Base-by-base conservation (phyloP, 257 asterid genomes). In the Lycium barbarum region DNA sequence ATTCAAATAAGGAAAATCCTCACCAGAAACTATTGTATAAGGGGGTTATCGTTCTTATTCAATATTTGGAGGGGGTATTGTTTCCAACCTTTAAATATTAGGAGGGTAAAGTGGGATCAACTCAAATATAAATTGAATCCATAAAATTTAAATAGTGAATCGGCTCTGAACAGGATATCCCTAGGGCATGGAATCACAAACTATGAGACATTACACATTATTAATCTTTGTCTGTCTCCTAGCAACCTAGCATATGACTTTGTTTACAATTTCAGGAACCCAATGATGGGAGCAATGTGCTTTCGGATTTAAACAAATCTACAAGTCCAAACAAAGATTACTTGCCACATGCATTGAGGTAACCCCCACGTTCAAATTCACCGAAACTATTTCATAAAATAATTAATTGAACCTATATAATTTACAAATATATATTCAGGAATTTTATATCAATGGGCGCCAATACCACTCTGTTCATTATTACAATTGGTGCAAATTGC, bases 281-380 rank as follows among this genome's bases (percentile, higher is more conserved):
- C 7, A 17, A 40, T 20, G 57, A 81, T 63, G 71, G 57, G 62
- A 63, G 58, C 40, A 59, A 82, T 43, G 59, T 65, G 85, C 67
- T 49, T 47, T 49, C 66, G 40, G 33, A 65, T 82, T 47, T 51
- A 66, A 65, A 83, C 3, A 51, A 14, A 14, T 12, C 15, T 10
- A 6, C 40, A 78, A 26, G 65, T 78, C 65, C 82, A 78, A 53
- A 78, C 65, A 53, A 83, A 83, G 20, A 53, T 81, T 81, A 61
- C 62, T 40, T 63, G 47, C 26, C 74, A 63, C 84, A 81, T 81
- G 82, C 40, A 13, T 26, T 51, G 26, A 33, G 22, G 65, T 53
- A 51, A 22, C 35, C 81, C 40, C 63, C 81, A 74, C 20, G 51
- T 49, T 74, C 81, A 20, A 65, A 72, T 72, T 72, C 5, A 72